Evolutionary conservation across 495 filamentous ascomycete genomes (phyloP), one percentile per base, ranked within the genome.

Genomic region (Neurospora terricola): DNA sequence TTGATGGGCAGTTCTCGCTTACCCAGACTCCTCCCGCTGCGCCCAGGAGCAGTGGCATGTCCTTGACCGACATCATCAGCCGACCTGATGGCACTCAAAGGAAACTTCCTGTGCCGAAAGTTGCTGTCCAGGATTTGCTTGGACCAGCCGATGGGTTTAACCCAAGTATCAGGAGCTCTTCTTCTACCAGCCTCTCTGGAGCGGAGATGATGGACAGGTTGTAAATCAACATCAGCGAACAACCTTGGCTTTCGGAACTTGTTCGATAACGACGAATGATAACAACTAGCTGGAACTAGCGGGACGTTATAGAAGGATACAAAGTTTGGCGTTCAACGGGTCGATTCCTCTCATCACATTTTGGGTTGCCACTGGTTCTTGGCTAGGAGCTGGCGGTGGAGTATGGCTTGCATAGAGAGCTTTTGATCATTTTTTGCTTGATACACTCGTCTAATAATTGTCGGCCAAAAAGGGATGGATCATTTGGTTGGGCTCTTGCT

Each of bases 51-150:
- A 76, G 69, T 45, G 93, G 94, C 12, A 87, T 95, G 23, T 91
- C 92, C 42, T 90, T 99, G 73, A 93, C 88, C 73, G 95, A 99
- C 76, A 98, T 99, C 80, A 96, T 99, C 83, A 92, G 90, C 74
- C 90, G 90, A 72, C 86, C 93, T 1, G 94, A 97, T 73, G 93
- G 94, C 27, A 89, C 90, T n/a, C 91, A 94, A 78, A 85, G 96
- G 75, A 98, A 98, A 82, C 85, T 99, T n/a, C 96, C 96, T 0
- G 87, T 94, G 3, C 94, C 93, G 70, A 96, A 94, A 78, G 91
- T 97, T 21, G 91, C 92, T 2, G 93, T 97, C 5, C 93, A 96
- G 75, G 94, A 97, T 76, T 85, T 98, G 75, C 82, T 98, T 72
- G 91, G 89, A 73, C 86, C 88, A 2, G 82, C 84, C 59, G 88